Evolutionary conservation across 106 monocot species (phyloP).

Genomic region (Hemerocallis citrina): DNA sequence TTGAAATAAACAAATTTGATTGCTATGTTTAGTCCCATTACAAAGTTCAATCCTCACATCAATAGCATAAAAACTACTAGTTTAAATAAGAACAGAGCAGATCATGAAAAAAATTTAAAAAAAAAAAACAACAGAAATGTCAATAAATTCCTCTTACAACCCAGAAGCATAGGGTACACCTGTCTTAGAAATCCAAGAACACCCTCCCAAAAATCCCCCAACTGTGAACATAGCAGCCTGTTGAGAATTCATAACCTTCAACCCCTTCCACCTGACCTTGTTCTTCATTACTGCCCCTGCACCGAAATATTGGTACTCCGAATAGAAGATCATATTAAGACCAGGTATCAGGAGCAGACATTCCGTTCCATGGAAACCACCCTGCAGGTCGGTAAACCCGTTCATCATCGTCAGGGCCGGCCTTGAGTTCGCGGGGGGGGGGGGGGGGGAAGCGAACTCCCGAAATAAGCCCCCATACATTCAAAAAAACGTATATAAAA

Average conservation of each 20-base stretch:
- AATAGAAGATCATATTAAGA: constrained; percentile 14
- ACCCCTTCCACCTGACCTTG: constrained; percentile 13
- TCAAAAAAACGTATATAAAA: too few relatives aligned
- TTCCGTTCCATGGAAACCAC: constrained; percentile 8
- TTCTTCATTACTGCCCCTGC: constrained; percentile 6
- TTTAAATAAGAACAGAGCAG: too few relatives aligned
- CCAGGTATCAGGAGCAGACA: background rate
- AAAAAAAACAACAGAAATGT: background rate
- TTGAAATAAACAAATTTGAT: too few relatives aligned
- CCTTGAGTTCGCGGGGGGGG: too few relatives aligned
- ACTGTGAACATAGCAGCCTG: constrained; percentile 15
- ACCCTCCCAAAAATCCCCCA: constrained; percentile 8
- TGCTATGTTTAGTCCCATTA: too few relatives aligned
- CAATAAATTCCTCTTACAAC: background rate
- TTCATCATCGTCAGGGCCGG: background rate
- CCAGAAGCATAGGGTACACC: background rate
- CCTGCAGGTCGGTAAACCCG: constrained; percentile 11
- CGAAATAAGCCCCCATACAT: too few relatives aligned
- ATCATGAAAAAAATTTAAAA: too few relatives aligned
- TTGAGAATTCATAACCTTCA: background rate
- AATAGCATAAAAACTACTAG: too few relatives aligned
- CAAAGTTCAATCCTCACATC: too few relatives aligned
- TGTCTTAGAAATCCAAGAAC: constrained; percentile 1
- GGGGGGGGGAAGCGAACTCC: too few relatives aligned
- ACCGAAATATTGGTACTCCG: constrained; percentile 10